Percentiles rank a stretch among this genome's conserved stretches.
Conservation (phyloP, 148 eudicot species). For the Heliamphora exappendiculata region DNA sequence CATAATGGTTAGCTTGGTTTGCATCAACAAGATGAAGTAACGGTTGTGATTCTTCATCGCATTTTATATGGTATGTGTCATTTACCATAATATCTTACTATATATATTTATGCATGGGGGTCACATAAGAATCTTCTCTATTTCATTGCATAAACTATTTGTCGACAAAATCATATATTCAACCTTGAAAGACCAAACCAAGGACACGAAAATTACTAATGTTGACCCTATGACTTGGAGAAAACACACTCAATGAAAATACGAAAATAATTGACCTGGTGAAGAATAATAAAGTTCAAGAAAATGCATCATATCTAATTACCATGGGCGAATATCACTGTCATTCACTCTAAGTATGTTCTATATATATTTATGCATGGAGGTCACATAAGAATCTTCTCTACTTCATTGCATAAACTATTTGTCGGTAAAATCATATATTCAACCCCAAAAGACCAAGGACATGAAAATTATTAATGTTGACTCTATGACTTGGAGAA, state of each 20-base stretch:
- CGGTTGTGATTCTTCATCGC: not conserved
- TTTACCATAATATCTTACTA: not conserved
- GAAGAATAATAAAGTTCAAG: constrained; percentile 4
- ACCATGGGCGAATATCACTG: constrained; percentile 99
- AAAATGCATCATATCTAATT: constrained; percentile 16
- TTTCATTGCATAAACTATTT: not conserved
- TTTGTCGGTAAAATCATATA: not conserved
- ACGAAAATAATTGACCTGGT: not conserved
- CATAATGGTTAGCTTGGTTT: not conserved
- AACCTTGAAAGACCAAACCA: not conserved
- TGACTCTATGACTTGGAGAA: not conserved
- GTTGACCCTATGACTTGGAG: not conserved
- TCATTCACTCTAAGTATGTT: constrained; percentile 94
- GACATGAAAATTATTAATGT: not conserved
- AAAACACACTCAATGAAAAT: too few species aligned
- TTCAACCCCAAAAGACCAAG: not conserved
- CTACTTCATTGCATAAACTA: not conserved
- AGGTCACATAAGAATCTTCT: not conserved
- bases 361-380: constrained; percentile 14
- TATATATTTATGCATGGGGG: not conserved
- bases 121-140: not conserved
- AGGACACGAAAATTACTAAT: not conserved
- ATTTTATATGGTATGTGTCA: not conserved
- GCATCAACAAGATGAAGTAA: not conserved
- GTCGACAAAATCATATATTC: not conserved